Base-by-base conservation (phyloP, 345 rosid species). In the Hibiscus syriacus region DNA sequence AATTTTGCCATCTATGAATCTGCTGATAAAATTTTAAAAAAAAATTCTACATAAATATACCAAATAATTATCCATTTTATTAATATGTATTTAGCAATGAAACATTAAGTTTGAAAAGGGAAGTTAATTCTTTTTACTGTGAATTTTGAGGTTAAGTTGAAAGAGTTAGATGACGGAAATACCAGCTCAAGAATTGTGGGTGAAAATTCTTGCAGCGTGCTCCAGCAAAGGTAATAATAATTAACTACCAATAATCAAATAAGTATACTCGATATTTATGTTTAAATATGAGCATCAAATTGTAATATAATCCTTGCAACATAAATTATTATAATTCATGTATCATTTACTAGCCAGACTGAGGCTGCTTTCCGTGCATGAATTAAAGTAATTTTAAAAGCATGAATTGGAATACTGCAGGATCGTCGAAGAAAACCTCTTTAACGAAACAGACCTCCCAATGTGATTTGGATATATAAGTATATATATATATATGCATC, bases 201-300 rank as follows among this genome's bases (percentile, higher is more conserved):
- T 45, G 53, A 63, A 16, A 41, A 59, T 68, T 38, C 53, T 12
- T 54, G 66, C 22, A n/a, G 3, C 30, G 66, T 46, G 14, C 70
- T 70, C 43, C 70, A 76, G 60, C 70, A 60, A 49, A 75, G 84
- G 84, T 45, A 45, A 8, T n/a, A 34, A 34, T 45, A 45, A 45
- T 45, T 45, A 43, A 43, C 11, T 0, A 41, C 11, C 46, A 11
- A 41, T 41, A 13, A 41, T 41, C 16, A 41, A 14, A 3, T 13
- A 13, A 43, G 2, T n/a, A 7, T 34, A 34, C 5, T 30, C 32
- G 32, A 29, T 29, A n/a, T n/a, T n/a, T n/a, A n/a, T n/a, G n/a
- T n/a, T n/a, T n/a, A n/a, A n/a, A n/a, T n/a, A n/a, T n/a, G n/a
- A n/a, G n/a, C n/a, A n/a, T n/a, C n/a, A n/a, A n/a, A n/a, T n/a